phyloP scores from a whole-genome alignment of 2,329 filamentous ascomycete genomes.

The Paecilomyces dactylethromorphus region DNA sequence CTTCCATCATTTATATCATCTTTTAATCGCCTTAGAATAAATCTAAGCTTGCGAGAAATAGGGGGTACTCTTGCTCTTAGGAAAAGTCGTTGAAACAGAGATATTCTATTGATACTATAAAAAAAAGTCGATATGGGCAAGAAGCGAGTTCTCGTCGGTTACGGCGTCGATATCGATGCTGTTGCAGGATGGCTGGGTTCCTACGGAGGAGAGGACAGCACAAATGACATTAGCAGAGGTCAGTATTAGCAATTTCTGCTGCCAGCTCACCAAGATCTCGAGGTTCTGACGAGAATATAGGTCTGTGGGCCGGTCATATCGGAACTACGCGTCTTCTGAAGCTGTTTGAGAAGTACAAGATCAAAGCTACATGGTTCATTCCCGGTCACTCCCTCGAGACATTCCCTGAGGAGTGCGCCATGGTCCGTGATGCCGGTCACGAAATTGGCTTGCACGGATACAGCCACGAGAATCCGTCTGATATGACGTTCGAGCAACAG shows the following conservation, averaged over 20 bases:
- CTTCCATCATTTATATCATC: neutral
- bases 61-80: too few species aligned
- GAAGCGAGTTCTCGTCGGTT: constrained; percentile 52
- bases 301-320: constrained; percentile 62
- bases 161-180: constrained; percentile 70
- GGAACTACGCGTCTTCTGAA: constrained; percentile 62
- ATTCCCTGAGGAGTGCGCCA: constrained; percentile 59
- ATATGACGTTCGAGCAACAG: constrained; percentile 71
- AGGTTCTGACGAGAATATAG: constrained; percentile 21
- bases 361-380: constrained; percentile 63
- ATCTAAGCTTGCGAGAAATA: neutral
- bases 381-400: constrained; percentile 59
- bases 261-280: neutral
- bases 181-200: constrained; percentile 70
- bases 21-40: neutral
- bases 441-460: constrained; percentile 67
- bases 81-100: neutral
- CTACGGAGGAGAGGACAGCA: constrained; percentile 67
- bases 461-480: constrained; percentile 64
- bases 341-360: constrained; percentile 64
- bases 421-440: constrained; percentile 57
- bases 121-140: constrained; percentile 20
- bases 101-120: neutral
- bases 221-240: constrained; percentile 66
- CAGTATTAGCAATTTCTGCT: constrained; percentile 3